Evolutionary conservation across 2,329 filamentous ascomycete genomes (phyloP).

Genomic region (Sporothrix brunneoviolacea): DNA sequence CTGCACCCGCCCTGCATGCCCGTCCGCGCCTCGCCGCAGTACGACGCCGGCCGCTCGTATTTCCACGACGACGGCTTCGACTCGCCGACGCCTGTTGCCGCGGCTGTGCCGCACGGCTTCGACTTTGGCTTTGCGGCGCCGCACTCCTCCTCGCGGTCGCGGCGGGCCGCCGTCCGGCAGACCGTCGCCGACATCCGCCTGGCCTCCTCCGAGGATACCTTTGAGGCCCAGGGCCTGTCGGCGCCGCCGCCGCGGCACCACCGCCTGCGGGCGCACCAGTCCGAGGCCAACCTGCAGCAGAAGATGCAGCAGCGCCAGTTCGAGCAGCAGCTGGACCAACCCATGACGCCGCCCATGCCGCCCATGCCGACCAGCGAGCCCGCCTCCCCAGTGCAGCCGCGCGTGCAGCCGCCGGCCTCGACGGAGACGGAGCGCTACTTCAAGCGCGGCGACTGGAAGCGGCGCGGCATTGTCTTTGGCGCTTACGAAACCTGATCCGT

Average conservation of each 20-base stretch:
- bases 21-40: not conserved
- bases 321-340: slow-evolving; percentile 1
- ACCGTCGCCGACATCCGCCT: slow-evolving; percentile 16
- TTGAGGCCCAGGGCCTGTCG: slow-evolving; percentile 13
- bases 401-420: slow-evolving; percentile 17
- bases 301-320: not conserved
- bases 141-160: not conserved
- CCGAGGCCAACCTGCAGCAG: slow-evolving; percentile 12
- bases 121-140: slow-evolving; percentile 27
- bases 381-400: slow-evolving; percentile 16
- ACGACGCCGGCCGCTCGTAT: slow-evolving; percentile 1
- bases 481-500: slow-evolving; percentile 22
- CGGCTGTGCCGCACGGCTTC: slow-evolving; percentile 20
- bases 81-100: not conserved
- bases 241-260: slow-evolving; percentile 16
- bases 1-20: slow-evolving; percentile 25
- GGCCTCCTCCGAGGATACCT: slow-evolving; percentile 12
- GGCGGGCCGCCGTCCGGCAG: slow-evolving; percentile 13
- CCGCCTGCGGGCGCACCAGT: slow-evolving; percentile 12
- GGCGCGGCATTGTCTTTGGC: slow-evolving; percentile 29
- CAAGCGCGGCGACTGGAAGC: slow-evolving; percentile 31
- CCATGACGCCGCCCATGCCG: slow-evolving; percentile 5
- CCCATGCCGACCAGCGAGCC: slow-evolving; percentile 12
- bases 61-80: slow-evolving; percentile 8
- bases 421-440: slow-evolving; percentile 24